phyloP scores from a whole-genome alignment of 345 rosid genomes.

The Turnera subulata region DNA sequence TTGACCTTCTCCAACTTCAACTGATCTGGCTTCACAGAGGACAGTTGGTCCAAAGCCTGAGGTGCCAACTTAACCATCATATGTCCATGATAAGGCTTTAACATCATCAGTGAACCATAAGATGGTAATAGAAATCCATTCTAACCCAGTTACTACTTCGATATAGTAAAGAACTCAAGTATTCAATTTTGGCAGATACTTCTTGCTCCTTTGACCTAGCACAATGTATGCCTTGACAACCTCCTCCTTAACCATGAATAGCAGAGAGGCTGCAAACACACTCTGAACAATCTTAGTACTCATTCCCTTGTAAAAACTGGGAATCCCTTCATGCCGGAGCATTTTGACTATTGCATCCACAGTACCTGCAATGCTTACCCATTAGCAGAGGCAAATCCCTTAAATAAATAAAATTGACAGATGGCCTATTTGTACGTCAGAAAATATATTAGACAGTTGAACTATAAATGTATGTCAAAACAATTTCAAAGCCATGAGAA shows the following conservation, averaged over 20 bases:
- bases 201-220: slow-evolving; percentile 37
- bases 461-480: neutral
- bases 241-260: slow-evolving; percentile 74
- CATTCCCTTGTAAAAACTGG: slow-evolving; percentile 67
- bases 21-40: no score
- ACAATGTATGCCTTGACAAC: slow-evolving; percentile 47
- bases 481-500: no score
- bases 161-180: no score
- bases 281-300: slow-evolving; percentile 73
- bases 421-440: neutral
- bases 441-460: neutral
- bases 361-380: slow-evolving; percentile 39
- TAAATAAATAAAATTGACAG: neutral
- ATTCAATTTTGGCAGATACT: slow-evolving; percentile 12
- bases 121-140: no score
- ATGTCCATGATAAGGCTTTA: no score
- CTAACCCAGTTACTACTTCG: no score
- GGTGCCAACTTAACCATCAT: no score
- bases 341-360: slow-evolving; percentile 62
- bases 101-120: no score
- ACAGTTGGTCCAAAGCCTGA: no score
- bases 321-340: slow-evolving; percentile 56
- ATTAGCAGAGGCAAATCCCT: neutral
- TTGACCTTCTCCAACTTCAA: no score
- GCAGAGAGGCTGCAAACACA: slow-evolving; percentile 72